Evolutionary conservation across 2,329 filamentous ascomycete species (phyloP), one percentile per base, ranked within the genome.

Genomic region (Ustilaginoidea virens): DNA sequence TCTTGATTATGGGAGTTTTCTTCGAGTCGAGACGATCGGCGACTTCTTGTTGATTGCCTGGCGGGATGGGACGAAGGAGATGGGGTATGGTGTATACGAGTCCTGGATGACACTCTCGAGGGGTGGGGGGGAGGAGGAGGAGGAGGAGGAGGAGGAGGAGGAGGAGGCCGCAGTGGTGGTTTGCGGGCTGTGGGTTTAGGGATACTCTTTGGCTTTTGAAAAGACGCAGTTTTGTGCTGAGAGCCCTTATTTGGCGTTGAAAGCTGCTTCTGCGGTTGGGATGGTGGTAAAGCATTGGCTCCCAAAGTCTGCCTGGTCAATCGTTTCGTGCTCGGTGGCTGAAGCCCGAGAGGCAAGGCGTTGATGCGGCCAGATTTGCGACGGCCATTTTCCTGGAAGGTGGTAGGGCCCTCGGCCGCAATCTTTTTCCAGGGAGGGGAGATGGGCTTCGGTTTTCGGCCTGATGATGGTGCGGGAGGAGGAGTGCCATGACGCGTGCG

Each of bases 391-490:
- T 66, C 70, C 25, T 79, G 69, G 48, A 92, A 86, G 1, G 80
- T 79, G 4, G 87, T 90, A 14, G 90, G 90, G 0, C 90, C 90
- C 17, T 92, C 80, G 23, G 80, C 82, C 34, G 69, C 69, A 37
- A 80, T 69, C 45, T 74, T 81, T 60, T 90, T 96, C 90, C 90
- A 98, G 14, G 90, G 90, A 39, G 90, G 90, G 37, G 87, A 96
- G 35, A 67, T 63, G 30, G 60, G 57, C 31, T 56, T 57, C 1
- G 38, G 35, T 34, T 55, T 75, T 61, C 45, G 52, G 44, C 36
- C 60, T 52, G 43, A 33, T 33, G 51, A 44, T 27, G 39, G 51
- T 46, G n/a, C 22, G 5, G 30, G 35, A 1, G 44, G 46, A 19
- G 61, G 58, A 15, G 57, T 65, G 36, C 49, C 47, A 7, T 65